phyloP scores from a whole-genome alignment of 2,329 filamentous ascomycete genomes.

The Curvularia hawaiiensis region DNA sequence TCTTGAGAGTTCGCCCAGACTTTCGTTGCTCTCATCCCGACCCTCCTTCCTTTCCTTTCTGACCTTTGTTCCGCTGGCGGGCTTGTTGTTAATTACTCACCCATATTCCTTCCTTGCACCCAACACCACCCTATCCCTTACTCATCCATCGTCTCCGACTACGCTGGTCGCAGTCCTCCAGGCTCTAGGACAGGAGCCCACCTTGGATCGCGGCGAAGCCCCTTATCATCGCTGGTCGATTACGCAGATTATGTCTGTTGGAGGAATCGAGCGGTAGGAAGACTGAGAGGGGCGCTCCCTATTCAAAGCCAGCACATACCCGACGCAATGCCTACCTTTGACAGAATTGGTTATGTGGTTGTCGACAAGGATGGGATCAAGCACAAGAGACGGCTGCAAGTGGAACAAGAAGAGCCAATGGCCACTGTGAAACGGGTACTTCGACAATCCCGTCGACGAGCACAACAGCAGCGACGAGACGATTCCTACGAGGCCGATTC shows the following conservation, averaged over 20 bases:
- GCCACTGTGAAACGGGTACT: constrained; percentile 25
- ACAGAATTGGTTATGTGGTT: constrained; percentile 37
- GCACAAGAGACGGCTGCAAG: constrained; percentile 18
- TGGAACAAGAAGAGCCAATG: constrained; percentile 22
- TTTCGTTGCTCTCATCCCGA: constrained; percentile 40
- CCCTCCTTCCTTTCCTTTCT: constrained; percentile 35
- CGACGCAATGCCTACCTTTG: constrained; percentile 39
- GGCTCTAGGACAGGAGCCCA: constrained; percentile 38
- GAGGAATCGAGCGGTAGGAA: constrained; percentile 39
- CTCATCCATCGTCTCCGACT: constrained; percentile 17
- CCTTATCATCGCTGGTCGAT: constrained; percentile 27
- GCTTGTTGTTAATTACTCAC: constrained; percentile 43
- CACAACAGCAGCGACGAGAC: constrained; percentile 20
- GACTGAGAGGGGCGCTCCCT: constrained; percentile 39
- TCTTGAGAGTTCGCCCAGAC: constrained; percentile 43
- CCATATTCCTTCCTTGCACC: constrained; percentile 40
- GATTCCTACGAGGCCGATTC: constrained; percentile 16
- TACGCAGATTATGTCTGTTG: constrained; percentile 44
- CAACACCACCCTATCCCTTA: constrained; percentile 22
- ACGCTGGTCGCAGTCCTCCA: constrained; percentile 42
- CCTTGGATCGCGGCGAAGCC: constrained; percentile 20
- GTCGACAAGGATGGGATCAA: constrained; percentile 30
- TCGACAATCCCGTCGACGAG: constrained; percentile 19
- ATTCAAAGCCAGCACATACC: constrained; percentile 26
- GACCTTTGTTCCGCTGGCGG: constrained; percentile 46